Evolutionary conservation across 352 stramenopile species (phyloP).

Genomic region (Lagenidium sp.): DNA sequence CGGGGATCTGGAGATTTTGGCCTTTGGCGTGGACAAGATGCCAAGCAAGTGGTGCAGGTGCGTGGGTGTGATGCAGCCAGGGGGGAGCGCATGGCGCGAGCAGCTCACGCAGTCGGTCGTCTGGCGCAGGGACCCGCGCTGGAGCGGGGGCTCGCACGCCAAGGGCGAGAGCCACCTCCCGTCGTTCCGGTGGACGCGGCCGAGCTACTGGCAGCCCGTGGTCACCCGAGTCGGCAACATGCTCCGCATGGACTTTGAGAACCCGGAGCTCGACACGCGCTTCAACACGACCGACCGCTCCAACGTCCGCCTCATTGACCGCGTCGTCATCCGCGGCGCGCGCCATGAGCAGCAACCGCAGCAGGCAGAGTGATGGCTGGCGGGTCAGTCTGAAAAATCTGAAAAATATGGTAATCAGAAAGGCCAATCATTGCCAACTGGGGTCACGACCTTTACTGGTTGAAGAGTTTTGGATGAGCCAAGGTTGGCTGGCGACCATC

Average conservation of each 20-base stretch:
- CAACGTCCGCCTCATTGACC: constrained; percentile 76
- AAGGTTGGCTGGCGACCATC: too few species aligned
- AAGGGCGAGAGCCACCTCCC: constrained; percentile 48
- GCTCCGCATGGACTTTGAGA: constrained; percentile 78
- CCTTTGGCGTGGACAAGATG: constrained; percentile 87
- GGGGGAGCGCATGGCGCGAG: neutral
- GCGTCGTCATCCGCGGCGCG: constrained; percentile 20
- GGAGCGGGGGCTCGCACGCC: constrained; percentile 55
- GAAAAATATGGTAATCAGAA: neutral
- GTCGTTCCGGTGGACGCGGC: constrained; percentile 59
- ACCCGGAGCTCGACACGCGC: constrained; percentile 58
- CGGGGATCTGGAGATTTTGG: constrained; percentile 74
- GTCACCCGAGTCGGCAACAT: constrained; percentile 80
- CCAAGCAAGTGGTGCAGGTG: constrained; percentile 76
- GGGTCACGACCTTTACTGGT: too few species aligned
- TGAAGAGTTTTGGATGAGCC: too few species aligned
- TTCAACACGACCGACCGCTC: constrained; percentile 74
- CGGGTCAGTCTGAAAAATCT: too few species aligned
- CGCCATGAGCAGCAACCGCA: too few species aligned
- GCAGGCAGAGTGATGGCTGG: neutral
- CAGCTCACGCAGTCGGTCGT: neutral
- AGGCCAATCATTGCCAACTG: too few species aligned
- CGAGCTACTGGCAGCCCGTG: constrained; percentile 80
- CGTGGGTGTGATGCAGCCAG: constrained; percentile 1
- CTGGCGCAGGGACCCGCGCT: constrained; percentile 52